These are phyloP conservation scores for Limnomonas spitsbergensis DNA, from an alignment of 139 green algal species.

Conservation along the genomic window DNA sequence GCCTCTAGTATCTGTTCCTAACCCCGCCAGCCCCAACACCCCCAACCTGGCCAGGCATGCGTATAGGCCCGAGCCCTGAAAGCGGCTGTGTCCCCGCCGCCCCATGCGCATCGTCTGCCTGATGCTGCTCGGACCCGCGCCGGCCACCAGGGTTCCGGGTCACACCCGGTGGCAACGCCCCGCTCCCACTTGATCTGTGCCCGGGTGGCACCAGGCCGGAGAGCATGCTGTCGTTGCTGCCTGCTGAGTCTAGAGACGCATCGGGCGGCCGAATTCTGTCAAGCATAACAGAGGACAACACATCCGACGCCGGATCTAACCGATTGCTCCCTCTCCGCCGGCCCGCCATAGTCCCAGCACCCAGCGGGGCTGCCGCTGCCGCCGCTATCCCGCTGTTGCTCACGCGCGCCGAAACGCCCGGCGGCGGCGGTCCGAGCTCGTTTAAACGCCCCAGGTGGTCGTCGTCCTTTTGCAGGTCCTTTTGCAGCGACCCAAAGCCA, in stretches of 20 bases:
- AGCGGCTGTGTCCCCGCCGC: not conserved
- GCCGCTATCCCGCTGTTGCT: not conserved
- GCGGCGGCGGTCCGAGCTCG: not conserved
- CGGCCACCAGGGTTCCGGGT: not conserved
- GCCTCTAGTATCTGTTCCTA: slow-evolving; percentile 11
- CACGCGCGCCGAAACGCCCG: not conserved
- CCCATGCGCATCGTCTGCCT: not conserved
- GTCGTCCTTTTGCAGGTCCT: not conserved
- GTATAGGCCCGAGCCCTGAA: not conserved
- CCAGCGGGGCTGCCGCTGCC: not conserved
- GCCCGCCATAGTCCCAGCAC: not conserved
- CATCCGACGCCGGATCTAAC: not conserved
- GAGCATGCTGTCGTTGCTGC: not conserved
- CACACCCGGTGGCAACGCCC: not conserved
- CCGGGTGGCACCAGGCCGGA: not conserved
- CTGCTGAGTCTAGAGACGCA: not conserved
- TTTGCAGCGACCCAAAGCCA: not conserved
- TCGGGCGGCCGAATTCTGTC: not conserved
- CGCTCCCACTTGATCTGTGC: not conserved
- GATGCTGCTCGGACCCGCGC: not conserved
- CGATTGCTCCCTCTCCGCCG: not conserved
- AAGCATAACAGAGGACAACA: slow-evolving; percentile 5
- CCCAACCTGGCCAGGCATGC: slow-evolving; percentile 2
- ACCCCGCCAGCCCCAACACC: not conserved
- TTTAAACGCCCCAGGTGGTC: not conserved